Conservation (phyloP, 2,329 filamentous ascomycete species). For the Beauveria brongniartii region DNA sequence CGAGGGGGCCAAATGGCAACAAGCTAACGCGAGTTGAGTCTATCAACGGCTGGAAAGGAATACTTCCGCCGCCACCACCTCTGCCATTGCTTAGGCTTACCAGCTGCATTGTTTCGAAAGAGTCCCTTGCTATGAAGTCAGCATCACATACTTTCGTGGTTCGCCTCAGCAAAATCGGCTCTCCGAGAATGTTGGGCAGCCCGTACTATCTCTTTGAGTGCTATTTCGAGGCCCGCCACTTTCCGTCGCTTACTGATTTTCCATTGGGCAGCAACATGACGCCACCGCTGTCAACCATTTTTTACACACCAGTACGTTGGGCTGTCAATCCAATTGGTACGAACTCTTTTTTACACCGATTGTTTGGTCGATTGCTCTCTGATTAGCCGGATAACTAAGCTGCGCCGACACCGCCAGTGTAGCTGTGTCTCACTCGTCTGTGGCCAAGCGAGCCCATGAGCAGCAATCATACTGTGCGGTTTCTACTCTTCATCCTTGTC, state of each 20-base stretch:
- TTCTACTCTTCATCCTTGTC: neutral
- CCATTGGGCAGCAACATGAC: constrained; percentile 7
- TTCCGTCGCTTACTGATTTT: neutral
- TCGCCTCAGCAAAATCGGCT: neutral
- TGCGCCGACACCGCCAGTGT: neutral
- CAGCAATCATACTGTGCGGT: neutral
- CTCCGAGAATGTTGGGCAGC: neutral
- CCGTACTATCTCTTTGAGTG: neutral
- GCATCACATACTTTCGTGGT: neutral
- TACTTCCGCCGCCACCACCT: neutral
- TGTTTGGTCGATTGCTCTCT: neutral
- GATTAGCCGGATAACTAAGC: neutral
- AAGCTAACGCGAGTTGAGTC: neutral
- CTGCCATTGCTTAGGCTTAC: neutral
- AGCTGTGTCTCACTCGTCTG: constrained; percentile 3
- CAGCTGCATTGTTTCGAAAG: neutral
- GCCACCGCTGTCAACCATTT: neutral
- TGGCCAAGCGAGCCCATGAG: neutral
- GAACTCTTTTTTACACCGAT: constrained; percentile 6
- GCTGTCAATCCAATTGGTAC: neutral
- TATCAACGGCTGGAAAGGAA: neutral
- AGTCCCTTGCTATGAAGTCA: neutral
- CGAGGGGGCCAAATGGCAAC: neutral
- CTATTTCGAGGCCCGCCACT: neutral
- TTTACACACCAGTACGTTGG: neutral